Conservation (phyloP, 345 rosid species). For the Iberis pinnata region DNA sequence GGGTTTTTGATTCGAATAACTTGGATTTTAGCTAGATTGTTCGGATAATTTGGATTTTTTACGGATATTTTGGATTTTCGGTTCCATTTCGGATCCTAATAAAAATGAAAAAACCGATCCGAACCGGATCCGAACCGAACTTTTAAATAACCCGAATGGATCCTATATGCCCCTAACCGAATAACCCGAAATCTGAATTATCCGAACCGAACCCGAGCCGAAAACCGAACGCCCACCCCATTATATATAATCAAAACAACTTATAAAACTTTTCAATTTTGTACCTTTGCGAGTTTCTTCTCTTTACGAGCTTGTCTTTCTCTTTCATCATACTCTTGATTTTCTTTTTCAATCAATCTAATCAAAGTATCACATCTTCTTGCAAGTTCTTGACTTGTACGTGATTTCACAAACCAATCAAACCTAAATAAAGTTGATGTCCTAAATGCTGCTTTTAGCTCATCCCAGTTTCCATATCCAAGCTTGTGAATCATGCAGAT, state of each 20-base stretch:
- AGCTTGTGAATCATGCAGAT: constrained; percentile 99
- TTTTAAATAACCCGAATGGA: constrained; percentile 2
- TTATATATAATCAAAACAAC: too few species aligned
- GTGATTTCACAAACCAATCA: constrained; percentile 99
- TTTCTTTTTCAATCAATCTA: constrained; percentile 95
- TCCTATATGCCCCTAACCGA: too few species aligned
- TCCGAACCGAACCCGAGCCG: too few species aligned
- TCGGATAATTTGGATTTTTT: too few species aligned
- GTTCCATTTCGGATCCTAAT: too few species aligned
- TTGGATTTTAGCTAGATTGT: too few species aligned
- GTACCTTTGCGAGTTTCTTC: constrained; percentile 95
- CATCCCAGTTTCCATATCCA: constrained; percentile 99
- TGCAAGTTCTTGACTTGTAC: constrained; percentile 95
- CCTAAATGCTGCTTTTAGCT: constrained; percentile 92
- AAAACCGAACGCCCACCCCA: too few species aligned
- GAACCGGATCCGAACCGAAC: constrained; percentile 8
- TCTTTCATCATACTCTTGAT: constrained; percentile 92
- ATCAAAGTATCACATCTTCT: constrained; percentile 95
- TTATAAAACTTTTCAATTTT: background rate
- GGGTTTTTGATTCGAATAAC: too few species aligned
- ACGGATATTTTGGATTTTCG: too few species aligned
- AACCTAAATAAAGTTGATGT: constrained; percentile 86
- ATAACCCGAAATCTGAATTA: too few species aligned
- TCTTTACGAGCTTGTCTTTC: constrained; percentile 98
- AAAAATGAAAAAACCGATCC: too few species aligned